Conservation (phyloP, 2,329 filamentous ascomycete species). For the Trichoderma simmonsii region DNA sequence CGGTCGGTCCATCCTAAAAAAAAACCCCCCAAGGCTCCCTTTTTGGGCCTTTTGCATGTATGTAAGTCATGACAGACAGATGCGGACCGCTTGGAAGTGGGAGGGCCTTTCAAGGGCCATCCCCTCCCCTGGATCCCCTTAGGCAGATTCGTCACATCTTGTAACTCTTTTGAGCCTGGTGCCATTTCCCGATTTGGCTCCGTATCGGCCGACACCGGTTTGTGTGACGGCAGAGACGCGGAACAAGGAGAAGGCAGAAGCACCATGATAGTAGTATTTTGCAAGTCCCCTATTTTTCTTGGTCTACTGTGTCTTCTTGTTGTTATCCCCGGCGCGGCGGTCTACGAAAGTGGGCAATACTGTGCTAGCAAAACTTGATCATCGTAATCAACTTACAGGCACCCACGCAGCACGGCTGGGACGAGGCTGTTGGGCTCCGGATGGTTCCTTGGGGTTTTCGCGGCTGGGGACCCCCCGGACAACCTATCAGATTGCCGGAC, state of each 20-base stretch:
- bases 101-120: not conserved
- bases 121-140: slow-evolving; percentile 11
- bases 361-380: not conserved
- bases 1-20: not conserved
- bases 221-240: not conserved
- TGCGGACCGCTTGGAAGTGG: not conserved
- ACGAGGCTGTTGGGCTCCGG: slow-evolving; percentile 9
- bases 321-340: not conserved
- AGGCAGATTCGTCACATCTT: slow-evolving; percentile 18
- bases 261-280: not conserved
- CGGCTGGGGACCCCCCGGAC: not conserved
- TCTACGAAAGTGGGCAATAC: not conserved
- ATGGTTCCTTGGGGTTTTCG: not conserved
- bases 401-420: not conserved
- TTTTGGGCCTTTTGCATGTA: slow-evolving; percentile 16
- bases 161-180: slow-evolving; percentile 16
- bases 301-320: not conserved
- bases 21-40: not conserved
- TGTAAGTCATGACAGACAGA: slow-evolving; percentile 17
- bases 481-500: slow-evolving; percentile 11
- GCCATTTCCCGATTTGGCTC: slow-evolving; percentile 3
- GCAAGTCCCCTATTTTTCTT: not conserved
- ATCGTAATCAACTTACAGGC: not conserved
- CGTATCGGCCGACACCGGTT: slow-evolving; percentile 13
- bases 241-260: not conserved